Evolutionary conservation across 345 rosid genomes (phyloP), one percentile per base, ranked within the genome.

Genomic region (Heritiera fomes): DNA sequence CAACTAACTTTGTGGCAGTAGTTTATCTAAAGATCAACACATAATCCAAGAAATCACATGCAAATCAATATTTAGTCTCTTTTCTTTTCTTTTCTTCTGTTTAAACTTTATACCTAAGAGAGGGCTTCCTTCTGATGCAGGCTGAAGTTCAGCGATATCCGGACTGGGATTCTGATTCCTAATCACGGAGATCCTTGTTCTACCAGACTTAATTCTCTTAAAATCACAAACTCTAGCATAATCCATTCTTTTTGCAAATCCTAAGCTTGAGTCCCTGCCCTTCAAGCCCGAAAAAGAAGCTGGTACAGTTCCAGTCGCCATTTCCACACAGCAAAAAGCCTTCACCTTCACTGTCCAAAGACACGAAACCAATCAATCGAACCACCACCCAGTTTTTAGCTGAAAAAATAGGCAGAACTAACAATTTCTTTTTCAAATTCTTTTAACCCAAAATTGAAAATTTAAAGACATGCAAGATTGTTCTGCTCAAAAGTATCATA

Each of bases 41-140:
- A 28, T 38, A 73, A 71, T n/a, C 9, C 13, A 60, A 50, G 61
- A 71, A 59, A 74, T 11, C 14, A 30, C 30, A 23, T 52, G 10
- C 8, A 71, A 32, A 32, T 12, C 17, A 3, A 75, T 30, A 2
- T n/a, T 56, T 23, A 23, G 1, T 8, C 46, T 47, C 23, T 46
- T 64, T 52, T 43, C 3, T n/a, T 7, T 61, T 47, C 23, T 46
- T 64, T 52, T 20, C 3, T 23, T 47, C 6, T 32, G 47, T 38
- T 52, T 9, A 32, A 55, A 40, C 30, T 73, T 8, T 55, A 38
- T 88, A 94, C 99, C 99, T 85, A 96, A 81, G 58, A 96, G 83
- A 69, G 97, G 97, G 83, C 94, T 94, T 67, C 97, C 97, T 52
- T 88, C 93, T 6, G 98, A 91, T 55, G 94, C 94, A 77, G 97